phyloP scores from a whole-genome alignment of 2,329 filamentous ascomycete species.

The Samsoniella hepiali region DNA sequence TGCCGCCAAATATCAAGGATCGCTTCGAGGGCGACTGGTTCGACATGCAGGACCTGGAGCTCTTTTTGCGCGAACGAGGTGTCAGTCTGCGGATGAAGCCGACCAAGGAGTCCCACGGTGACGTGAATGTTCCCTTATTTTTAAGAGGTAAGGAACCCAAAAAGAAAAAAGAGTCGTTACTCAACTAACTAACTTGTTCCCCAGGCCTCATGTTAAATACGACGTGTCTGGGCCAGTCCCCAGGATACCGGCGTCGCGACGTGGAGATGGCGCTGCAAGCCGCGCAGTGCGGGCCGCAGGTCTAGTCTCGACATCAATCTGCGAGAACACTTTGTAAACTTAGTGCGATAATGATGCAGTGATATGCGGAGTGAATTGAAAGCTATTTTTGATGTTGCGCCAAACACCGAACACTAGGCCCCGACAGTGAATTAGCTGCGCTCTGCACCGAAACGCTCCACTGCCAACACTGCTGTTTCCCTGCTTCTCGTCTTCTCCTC shows the following conservation, averaged over 20 bases:
- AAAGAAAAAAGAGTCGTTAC: not conserved
- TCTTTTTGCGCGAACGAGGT: constrained; percentile 17
- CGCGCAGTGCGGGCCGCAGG: not conserved
- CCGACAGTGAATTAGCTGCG: not conserved
- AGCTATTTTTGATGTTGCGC: not conserved
- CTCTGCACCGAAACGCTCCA: not conserved
- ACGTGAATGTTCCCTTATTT: constrained; percentile 13
- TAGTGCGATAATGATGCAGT: constrained; percentile 8
- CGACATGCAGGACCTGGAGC: constrained; percentile 23
- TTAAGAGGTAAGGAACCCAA: not conserved
- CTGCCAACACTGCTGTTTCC: not conserved
- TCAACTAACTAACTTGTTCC: not conserved
- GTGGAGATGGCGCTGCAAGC: constrained; percentile 17
- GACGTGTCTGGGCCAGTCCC: constrained; percentile 19
- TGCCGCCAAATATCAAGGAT: constrained; percentile 18
- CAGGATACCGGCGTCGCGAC: constrained; percentile 20
- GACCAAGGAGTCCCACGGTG: not conserved
- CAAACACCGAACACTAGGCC: too few relatives aligned
- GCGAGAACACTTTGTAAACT: not conserved
- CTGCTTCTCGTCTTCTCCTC: not conserved
- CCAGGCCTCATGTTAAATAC: constrained; percentile 19
- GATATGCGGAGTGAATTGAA: not conserved
- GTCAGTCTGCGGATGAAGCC: constrained; percentile 11
- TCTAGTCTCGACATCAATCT: not conserved
- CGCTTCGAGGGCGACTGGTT: constrained; percentile 22